Evolutionary conservation across 1,284 basidiomycete genomes (phyloP).

Genomic region (Xerocomus nothofagi): DNA sequence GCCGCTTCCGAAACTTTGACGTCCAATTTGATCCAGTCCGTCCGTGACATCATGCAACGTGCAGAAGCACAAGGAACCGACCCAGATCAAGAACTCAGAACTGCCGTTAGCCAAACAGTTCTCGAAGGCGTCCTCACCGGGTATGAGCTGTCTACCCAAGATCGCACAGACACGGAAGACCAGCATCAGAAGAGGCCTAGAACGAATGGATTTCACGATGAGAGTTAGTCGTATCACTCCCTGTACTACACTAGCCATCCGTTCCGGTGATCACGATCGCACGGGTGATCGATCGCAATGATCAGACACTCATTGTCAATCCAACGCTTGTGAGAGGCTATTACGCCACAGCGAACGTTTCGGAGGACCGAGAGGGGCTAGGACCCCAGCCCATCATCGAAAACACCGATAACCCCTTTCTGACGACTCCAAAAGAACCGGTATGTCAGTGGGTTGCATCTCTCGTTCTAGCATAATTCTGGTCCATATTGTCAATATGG

Average conservation of each 20-base stretch:
- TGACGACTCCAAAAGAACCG: constrained; percentile 17
- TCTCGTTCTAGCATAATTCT: constrained; percentile 7
- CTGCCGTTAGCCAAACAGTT: constrained; percentile 59
- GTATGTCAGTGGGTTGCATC: constrained; percentile 23
- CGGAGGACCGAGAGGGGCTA: constrained; percentile 22
- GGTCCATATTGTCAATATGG: constrained; percentile 25
- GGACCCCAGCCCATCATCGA: constrained; percentile 29
- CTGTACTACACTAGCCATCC: constrained; percentile 17
- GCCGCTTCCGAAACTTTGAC: constrained; percentile 69
- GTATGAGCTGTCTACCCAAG: constrained; percentile 45
- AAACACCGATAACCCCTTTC: constrained; percentile 18
- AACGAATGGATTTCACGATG: constrained; percentile 23
- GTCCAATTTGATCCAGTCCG: constrained; percentile 62
- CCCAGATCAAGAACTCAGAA: constrained; percentile 57
- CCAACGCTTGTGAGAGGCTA: neutral
- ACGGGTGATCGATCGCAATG: constrained; percentile 34
- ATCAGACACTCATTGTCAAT: constrained; percentile 29
- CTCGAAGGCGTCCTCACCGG: constrained; percentile 61
- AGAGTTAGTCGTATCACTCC: constrained; percentile 4
- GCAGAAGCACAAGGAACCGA: constrained; percentile 63
- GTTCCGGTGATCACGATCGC: constrained; percentile 38
- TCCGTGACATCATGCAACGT: constrained; percentile 65
- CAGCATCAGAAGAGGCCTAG: constrained; percentile 28
- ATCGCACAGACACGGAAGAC: constrained; percentile 17
- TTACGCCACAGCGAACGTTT: constrained; percentile 2